A percentile compares a stretch with the other conserved stretches of the same genome.
Evolutionary conservation across 208 protist genomes (phyloP).

Genomic region (Trichomonas gallinae): DNA sequence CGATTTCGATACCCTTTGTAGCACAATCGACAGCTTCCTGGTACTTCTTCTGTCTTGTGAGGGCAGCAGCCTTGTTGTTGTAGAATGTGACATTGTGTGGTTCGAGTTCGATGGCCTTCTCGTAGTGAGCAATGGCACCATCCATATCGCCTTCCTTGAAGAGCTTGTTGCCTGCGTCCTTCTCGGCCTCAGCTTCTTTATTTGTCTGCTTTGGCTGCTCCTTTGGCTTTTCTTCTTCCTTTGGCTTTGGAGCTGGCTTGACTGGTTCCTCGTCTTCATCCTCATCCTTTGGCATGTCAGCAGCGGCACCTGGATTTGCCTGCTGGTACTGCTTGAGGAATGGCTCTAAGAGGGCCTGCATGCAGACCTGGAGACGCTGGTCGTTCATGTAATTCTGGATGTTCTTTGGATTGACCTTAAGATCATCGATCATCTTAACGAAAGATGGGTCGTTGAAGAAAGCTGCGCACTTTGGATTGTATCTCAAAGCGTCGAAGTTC

Average conservation of each 20-base stretch:
- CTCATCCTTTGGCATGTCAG: background rate
- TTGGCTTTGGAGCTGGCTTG: background rate
- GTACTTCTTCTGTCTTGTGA: background rate
- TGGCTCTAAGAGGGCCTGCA: background rate
- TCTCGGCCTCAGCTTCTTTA: conserved; percentile 25
- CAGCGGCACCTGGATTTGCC: background rate
- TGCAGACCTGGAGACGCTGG: background rate
- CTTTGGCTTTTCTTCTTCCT: background rate
- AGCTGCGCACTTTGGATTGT: background rate
- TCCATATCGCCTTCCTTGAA: conserved; percentile 21
- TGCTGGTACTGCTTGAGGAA: background rate
- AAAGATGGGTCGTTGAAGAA: background rate
- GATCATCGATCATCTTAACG: background rate
- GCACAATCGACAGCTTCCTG: background rate
- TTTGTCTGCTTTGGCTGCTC: background rate
- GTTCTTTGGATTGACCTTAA: background rate
- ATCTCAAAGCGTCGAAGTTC: background rate
- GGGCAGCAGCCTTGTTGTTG: conserved; percentile 9
- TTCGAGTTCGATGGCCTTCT: conserved; percentile 12
- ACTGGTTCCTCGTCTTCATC: background rate
- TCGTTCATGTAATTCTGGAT: background rate
- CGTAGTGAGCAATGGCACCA: conserved; percentile 1
- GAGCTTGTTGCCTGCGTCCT: conserved; percentile 18
- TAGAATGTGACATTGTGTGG: conserved; percentile 7
- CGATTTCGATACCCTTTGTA: background rate